Conservation (phyloP, 2,329 filamentous ascomycete species). For the Fusarium sp. region DNA sequence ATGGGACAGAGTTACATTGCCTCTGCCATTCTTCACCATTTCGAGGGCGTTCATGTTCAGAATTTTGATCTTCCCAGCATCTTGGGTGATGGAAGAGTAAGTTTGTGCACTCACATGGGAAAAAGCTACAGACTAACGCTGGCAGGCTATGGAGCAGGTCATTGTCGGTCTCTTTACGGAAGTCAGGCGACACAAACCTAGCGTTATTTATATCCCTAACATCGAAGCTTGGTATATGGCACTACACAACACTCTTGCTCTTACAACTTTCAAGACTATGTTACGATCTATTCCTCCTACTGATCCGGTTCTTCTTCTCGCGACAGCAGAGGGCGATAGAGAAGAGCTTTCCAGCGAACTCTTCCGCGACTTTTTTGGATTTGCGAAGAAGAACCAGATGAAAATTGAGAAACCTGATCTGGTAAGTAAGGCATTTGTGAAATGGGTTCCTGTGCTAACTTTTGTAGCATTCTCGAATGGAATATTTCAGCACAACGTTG, state of each 20-base stretch:
- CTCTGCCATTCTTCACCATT: constrained; percentile 85
- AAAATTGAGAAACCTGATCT: constrained; percentile 73
- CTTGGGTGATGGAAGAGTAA: constrained; percentile 81
- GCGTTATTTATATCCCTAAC: constrained; percentile 93
- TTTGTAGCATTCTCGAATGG: constrained; percentile 67
- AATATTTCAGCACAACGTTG: constrained; percentile 82
- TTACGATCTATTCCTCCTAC: constrained; percentile 86
- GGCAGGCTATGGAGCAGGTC: constrained; percentile 80
- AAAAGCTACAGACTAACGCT: constrained; percentile 31
- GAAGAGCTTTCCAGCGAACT: constrained; percentile 71
- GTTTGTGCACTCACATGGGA: constrained; percentile 41
- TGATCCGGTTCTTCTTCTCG: constrained; percentile 88
- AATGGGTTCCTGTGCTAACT: constrained; percentile 4
- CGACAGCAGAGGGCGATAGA: constrained; percentile 79
- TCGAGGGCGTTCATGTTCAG: constrained; percentile 94
- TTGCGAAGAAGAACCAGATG: constrained; percentile 81
- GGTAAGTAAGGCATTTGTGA: constrained; percentile 54
- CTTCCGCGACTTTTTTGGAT: constrained; percentile 84
- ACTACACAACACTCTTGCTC: constrained; percentile 69
- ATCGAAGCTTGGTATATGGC: constrained; percentile 86
- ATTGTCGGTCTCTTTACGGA: constrained; percentile 92
- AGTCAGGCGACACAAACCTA: constrained; percentile 92
- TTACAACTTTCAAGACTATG: constrained; percentile 86
- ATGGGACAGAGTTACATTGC: constrained; percentile 96
- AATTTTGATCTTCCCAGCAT: constrained; percentile 92